Conservation (phyloP, 306 rosid species). For the Hippophae rhamnoides region DNA sequence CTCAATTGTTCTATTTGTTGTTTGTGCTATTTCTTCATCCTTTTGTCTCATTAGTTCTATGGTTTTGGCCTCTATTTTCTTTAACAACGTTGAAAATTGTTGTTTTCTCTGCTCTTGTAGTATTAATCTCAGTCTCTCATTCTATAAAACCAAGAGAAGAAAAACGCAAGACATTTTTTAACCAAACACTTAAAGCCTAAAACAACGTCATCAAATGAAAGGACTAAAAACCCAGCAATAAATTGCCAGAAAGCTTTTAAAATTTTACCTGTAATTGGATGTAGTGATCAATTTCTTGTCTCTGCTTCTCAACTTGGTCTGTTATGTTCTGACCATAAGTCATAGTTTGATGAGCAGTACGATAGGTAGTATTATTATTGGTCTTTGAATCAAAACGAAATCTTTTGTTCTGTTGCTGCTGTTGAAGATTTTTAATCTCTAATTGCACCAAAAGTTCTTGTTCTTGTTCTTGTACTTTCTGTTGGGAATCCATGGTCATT, state of each 20-base stretch:
- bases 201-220: not conserved
- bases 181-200: not conserved
- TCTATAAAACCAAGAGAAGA: conserved; percentile 24
- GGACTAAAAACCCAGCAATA: not conserved
- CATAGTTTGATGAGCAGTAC: not conserved
- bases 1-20: conserved; percentile 31
- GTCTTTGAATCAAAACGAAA: conserved; percentile 1
- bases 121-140: conserved; percentile 38
- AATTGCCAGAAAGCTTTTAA: not conserved
- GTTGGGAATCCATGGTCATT: conserved; percentile 1
- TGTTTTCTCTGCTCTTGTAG: conserved; percentile 46
- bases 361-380: not conserved
- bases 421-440: conserved; percentile 5
- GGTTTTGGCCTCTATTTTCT: conserved; percentile 30
- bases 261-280: conserved; percentile 44
- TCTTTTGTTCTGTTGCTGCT: conserved; percentile 13
- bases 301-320: conserved; percentile 33
- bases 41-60: conserved; percentile 26
- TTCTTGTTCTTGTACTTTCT: too few species aligned
- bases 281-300: conserved; percentile 41
- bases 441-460: too few species aligned
- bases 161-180: not conserved
- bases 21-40: conserved; percentile 47
- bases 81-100: conserved; percentile 25
- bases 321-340: conserved; percentile 19